Conservation (phyloP, 805 yeast species). For the Sungouiozyma ichnusensis region DNA sequence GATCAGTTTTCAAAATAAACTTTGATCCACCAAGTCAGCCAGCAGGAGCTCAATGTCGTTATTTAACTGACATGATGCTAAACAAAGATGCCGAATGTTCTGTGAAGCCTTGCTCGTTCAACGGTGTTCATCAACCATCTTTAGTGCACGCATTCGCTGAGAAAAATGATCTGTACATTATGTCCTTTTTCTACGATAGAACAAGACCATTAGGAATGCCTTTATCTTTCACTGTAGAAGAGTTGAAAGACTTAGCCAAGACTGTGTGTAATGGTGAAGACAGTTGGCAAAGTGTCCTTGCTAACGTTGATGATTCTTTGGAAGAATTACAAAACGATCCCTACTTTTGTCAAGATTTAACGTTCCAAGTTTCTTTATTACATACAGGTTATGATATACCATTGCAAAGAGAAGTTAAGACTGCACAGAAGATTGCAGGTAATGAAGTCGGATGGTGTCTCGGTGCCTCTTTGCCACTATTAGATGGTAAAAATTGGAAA, state of each 20-base stretch:
- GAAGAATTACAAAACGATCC: constrained; percentile 66
- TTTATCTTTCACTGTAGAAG: constrained; percentile 71
- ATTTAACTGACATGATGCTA: constrained; percentile 68
- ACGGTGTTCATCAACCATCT: constrained; percentile 96
- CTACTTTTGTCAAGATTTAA: constrained; percentile 87
- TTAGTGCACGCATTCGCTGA: constrained; percentile 64
- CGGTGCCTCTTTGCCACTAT: constrained; percentile 90
- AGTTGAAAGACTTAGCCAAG: constrained; percentile 69
- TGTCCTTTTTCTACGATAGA: constrained; percentile 92
- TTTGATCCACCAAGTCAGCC: constrained; percentile 55
- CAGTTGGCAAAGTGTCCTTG: constrained; percentile 57
- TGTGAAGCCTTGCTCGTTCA: constrained; percentile 81
- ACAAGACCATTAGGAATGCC: constrained; percentile 95
- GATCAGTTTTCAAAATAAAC: constrained; percentile 40
- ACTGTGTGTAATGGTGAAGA: constrained; percentile 78
- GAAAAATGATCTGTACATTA: constrained; percentile 70
- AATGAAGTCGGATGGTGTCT: constrained; percentile 98
- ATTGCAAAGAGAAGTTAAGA: constrained; percentile 74
- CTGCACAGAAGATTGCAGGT: constrained; percentile 79
- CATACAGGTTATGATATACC: constrained; percentile 98
- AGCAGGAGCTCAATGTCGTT: constrained; percentile 80
- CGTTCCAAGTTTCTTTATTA: constrained; percentile 79
- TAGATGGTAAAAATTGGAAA: constrained; percentile 64
- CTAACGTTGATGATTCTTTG: constrained; percentile 59
- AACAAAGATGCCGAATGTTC: constrained; percentile 75